Base-by-base conservation (phyloP, 1,284 basidiomycete species). In the Leccinum fallax region DNA sequence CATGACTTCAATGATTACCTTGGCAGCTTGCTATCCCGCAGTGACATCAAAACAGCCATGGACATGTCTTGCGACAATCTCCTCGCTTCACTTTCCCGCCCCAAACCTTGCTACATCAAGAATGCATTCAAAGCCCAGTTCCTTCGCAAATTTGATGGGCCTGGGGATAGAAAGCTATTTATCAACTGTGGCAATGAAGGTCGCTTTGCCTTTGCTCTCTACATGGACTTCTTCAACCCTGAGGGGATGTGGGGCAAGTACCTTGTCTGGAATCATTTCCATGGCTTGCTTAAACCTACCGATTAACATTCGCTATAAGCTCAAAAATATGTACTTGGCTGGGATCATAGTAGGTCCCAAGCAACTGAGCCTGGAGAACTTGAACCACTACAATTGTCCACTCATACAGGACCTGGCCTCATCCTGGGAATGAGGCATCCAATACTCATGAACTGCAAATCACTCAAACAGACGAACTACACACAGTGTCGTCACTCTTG, bases 1-100 rank as follows among this genome's bases (percentile, higher is more conserved):
- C 58, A 59, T 5, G 46, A 55, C 24, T 59, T 59, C 53, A 49
- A 59, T 8, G 53, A 59, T 24, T 59, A 55, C 16, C 53, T 59
- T 8, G 43, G 7, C 2, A 5, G 4, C 1, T 32, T 59, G 2
- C 28, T 59, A 4, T 59, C 32, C 9, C 13, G 11, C 15, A 7
- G 8, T 13, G 32, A 55, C 7, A 49, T 59, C 5, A 53, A 59
- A n/a, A 15, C 43, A 2, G 5, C 36, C n/a, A 59, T 59, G 58
- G 58, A 59, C 26, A 2, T n/a, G n/a, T 8, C 58, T 28, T 59
- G 53, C 26, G 53, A 59, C 30, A 21, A 43, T 6, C 52, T 48
- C 5, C 7, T n/a, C 8, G 4, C 38, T 3, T 24, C 8, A 9
- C 21, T 48, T 3, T 49, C 43, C 1, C 24, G 34, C 5, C 58